phyloP scores from a whole-genome alignment of 305 asterid genomes.

The Fraxinus floribunda region DNA sequence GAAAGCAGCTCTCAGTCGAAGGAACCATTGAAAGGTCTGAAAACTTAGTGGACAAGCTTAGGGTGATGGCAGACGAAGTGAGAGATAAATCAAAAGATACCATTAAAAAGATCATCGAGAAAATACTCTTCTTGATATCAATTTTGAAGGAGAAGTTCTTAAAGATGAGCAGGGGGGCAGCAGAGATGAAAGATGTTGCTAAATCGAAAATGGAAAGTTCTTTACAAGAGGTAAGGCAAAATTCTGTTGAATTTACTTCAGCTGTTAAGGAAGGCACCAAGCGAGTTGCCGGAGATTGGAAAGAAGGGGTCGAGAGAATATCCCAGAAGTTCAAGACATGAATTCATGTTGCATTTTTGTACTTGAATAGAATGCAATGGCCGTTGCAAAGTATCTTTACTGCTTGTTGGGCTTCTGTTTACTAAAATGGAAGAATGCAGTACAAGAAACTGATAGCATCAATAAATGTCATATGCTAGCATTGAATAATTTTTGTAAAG shows the following conservation, averaged over 20 bases:
- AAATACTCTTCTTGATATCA: slow-evolving; percentile 43
- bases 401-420: background rate
- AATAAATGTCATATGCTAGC: slow-evolving; percentile 15
- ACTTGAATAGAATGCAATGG: background rate
- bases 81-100: slow-evolving; percentile 63
- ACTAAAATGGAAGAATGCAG: background rate
- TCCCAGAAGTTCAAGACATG: slow-evolving; percentile 86
- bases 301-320: slow-evolving; percentile 76
- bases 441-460: background rate
- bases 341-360: slow-evolving; percentile 11
- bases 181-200: slow-evolving; percentile 50
- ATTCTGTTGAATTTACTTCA: slow-evolving; percentile 42
- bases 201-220: slow-evolving; percentile 43
- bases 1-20: slow-evolving; percentile 55
- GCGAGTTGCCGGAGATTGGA: slow-evolving; percentile 81
- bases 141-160: slow-evolving; percentile 43
- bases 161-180: slow-evolving; percentile 34
- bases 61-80: slow-evolving; percentile 62
- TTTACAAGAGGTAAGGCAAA: slow-evolving; percentile 44
- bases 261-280: slow-evolving; percentile 61
- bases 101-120: slow-evolving; percentile 57
- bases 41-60: slow-evolving; percentile 69
- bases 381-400: background rate
- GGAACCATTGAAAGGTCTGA: slow-evolving; percentile 70
- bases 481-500: background rate